Conservation (phyloP, 164 flowering plant species). For the Chimonanthus salicifolius region DNA sequence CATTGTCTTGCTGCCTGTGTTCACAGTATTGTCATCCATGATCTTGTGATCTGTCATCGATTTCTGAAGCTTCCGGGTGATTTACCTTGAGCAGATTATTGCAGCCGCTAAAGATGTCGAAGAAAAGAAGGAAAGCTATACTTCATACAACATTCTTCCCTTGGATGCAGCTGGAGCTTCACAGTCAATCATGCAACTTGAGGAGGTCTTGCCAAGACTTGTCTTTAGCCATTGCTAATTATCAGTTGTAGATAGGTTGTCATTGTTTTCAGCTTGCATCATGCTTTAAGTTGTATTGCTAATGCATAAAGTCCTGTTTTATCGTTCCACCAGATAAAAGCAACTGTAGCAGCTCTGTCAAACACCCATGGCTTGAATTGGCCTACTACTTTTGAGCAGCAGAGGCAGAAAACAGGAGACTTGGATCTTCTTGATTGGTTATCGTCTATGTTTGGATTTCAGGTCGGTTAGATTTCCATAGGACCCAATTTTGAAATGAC, state of each 20-base stretch:
- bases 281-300: background rate
- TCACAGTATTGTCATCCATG: no score
- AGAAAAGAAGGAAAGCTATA: slow-evolving; percentile 84
- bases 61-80: background rate
- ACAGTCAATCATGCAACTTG: slow-evolving; percentile 90
- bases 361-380: slow-evolving; percentile 80
- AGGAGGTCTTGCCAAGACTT: slow-evolving; percentile 53
- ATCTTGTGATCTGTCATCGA: no score
- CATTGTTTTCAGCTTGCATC: background rate
- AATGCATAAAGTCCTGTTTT: background rate
- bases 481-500: background rate
- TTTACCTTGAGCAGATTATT: slow-evolving; percentile 57
- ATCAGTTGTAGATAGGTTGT: background rate
- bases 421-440: slow-evolving; percentile 96
- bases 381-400: slow-evolving; percentile 80
- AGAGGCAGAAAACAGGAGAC: slow-evolving; percentile 71
- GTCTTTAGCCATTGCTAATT: background rate
- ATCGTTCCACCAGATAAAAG: slow-evolving; percentile 61
- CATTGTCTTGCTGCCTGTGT: no score
- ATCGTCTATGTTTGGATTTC: slow-evolving; percentile 98
- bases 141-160: slow-evolving; percentile 96
- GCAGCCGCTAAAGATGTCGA: slow-evolving; percentile 96
- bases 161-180: slow-evolving; percentile 91
- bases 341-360: slow-evolving; percentile 78
- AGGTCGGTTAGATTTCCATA: slow-evolving; percentile 34